Conservation (phyloP, 306 rosid genomes). For the Bauhinia variegata region DNA sequence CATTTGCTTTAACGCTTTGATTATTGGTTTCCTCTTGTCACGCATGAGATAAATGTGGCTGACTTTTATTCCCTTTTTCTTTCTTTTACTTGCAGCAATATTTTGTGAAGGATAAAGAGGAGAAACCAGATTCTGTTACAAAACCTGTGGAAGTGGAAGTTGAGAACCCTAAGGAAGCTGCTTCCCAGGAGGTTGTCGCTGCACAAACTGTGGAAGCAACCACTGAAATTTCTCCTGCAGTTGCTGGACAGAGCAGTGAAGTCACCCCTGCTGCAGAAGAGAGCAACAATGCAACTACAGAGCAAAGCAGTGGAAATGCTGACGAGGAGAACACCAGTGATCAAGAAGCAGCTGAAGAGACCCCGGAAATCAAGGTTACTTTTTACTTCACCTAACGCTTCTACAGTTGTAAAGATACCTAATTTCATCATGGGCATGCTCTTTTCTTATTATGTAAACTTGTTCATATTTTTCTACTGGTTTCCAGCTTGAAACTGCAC, state of each 20-base stretch:
- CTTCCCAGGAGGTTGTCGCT: conserved; percentile 41
- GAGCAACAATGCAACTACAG: not conserved
- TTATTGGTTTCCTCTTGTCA: not conserved
- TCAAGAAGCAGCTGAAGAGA: conserved; percentile 68
- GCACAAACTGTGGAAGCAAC: conserved; percentile 48
- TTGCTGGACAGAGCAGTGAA: conserved; percentile 41
- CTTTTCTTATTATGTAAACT: not conserved
- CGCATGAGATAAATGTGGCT: conserved; percentile 9
- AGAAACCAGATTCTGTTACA: conserved; percentile 43
- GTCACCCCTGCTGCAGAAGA: conserved; percentile 41
- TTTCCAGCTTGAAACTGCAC: conserved; percentile 95
- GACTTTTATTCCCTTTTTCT: not conserved
- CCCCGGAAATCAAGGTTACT: conserved; percentile 76
- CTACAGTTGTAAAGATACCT: not conserved
- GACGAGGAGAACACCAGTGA: conserved; percentile 51
- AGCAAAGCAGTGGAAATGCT: not conserved
- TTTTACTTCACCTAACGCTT: conserved; percentile 3
- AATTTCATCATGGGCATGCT: not conserved
- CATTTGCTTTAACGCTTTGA: not conserved
- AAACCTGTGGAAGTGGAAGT: conserved; percentile 67
- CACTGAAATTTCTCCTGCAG: conserved; percentile 37
- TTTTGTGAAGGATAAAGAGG: conserved; percentile 59
- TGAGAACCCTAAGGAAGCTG: conserved; percentile 44
- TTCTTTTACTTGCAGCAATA: conserved; percentile 64
- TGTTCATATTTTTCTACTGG: conserved; percentile 29